Percentiles rank a stretch among this genome's conserved stretches.
Conservation (phyloP, 2,329 filamentous ascomycete species). For the Hypoxylon sp. region DNA sequence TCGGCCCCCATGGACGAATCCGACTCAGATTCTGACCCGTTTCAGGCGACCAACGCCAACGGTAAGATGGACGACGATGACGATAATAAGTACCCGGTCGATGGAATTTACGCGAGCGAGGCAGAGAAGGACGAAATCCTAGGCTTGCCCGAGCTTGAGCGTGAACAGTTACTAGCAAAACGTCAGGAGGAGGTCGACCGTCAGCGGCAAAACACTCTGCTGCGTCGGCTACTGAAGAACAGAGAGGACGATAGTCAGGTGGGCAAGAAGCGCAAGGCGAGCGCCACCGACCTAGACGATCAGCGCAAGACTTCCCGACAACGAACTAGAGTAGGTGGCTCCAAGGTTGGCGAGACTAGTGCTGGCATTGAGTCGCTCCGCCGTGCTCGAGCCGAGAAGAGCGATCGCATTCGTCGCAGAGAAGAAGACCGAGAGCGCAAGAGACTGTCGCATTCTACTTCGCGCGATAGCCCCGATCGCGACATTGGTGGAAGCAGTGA, state of each 20-base stretch:
- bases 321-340: constrained; percentile 73
- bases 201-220: constrained; percentile 82
- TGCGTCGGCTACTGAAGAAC: constrained; percentile 79
- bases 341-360: constrained; percentile 75
- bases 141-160: constrained; percentile 87
- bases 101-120: constrained; percentile 83
- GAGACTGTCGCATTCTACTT: constrained; percentile 59
- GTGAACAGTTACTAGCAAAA: constrained; percentile 90
- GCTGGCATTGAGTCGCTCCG: constrained; percentile 78
- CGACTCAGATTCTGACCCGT: constrained; percentile 77
- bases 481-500: constrained; percentile 81
- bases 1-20: constrained; percentile 93
- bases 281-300: constrained; percentile 82
- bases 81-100: constrained; percentile 80
- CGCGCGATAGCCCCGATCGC: constrained; percentile 57
- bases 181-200: constrained; percentile 85
- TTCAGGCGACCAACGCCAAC: constrained; percentile 53
- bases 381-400: constrained; percentile 72
- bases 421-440: constrained; percentile 70
- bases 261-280: constrained; percentile 81
- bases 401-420: constrained; percentile 71
- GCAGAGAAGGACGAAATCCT: constrained; percentile 83
- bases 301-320: constrained; percentile 79
- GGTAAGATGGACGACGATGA: constrained; percentile 58
- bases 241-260: constrained; percentile 72